A percentile compares a stretch with the other conserved stretches of the same genome.
These are phyloP conservation scores for Capsella rubella DNA, from an alignment of 441 rosid species.

Conservation along the genomic window DNA sequence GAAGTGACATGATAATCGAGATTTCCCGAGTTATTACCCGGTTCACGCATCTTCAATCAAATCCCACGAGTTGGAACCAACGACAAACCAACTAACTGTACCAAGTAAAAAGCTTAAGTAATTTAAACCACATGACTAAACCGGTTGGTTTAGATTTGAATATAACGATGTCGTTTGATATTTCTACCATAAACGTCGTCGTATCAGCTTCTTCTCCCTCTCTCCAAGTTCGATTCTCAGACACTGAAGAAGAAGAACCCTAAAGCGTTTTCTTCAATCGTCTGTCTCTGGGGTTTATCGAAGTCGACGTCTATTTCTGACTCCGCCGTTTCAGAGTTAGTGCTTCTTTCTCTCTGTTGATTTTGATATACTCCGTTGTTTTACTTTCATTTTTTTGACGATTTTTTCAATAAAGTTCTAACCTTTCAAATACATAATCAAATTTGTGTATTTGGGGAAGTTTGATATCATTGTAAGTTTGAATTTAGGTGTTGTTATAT, in stretches of 20 bases:
- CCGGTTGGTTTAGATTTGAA: too few relatives aligned
- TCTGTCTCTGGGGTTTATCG: background rate
- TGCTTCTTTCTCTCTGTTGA: background rate
- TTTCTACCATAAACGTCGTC: background rate
- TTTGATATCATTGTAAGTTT: background rate
- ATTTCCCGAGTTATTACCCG: too few relatives aligned
- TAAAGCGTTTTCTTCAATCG: background rate
- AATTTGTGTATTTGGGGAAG: background rate
- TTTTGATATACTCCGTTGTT: background rate
- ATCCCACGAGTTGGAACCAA: too few relatives aligned
- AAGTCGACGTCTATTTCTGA: conserved; percentile 1
- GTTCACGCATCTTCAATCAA: too few relatives aligned
- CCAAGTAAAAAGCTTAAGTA: too few relatives aligned
- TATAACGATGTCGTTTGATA: background rate
- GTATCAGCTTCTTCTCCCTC: background rate
- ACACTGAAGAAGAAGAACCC: conserved; percentile 29
- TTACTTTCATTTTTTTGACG: background rate
- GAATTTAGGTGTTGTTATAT: background rate
- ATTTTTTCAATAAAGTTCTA: background rate
- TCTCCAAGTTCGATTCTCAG: background rate
- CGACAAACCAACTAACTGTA: too few relatives aligned
- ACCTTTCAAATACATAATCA: background rate
- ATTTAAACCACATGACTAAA: too few relatives aligned
- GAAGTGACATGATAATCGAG: too few relatives aligned
- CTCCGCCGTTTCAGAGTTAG: conserved; percentile 3